A percentile compares a stretch with the other conserved stretches of the same genome.
phyloP scores from a whole-genome alignment of 169 alveolate species.

The Hammondia hammondi region DNA sequence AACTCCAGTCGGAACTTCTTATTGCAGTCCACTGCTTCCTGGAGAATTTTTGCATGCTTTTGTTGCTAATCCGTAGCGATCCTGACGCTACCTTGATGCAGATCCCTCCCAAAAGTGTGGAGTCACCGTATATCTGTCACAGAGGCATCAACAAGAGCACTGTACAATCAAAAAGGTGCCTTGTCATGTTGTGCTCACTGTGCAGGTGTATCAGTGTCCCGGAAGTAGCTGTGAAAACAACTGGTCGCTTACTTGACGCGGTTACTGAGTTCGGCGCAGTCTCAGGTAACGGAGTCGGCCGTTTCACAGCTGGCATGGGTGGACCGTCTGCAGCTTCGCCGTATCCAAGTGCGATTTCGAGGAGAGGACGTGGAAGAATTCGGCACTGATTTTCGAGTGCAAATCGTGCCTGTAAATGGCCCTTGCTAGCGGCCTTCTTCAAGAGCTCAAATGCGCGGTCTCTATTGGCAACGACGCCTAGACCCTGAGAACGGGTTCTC shows the following conservation, averaged over 20 bases:
- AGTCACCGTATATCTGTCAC: too few relatives aligned
- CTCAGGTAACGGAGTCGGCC: background rate
- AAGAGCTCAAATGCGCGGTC: constrained; percentile 5
- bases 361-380: constrained; percentile 17
- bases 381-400: constrained; percentile 33
- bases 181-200: too few relatives aligned
- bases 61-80: too few relatives aligned
- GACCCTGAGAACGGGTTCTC: background rate
- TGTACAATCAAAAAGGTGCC: too few relatives aligned
- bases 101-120: too few relatives aligned
- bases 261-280: background rate
- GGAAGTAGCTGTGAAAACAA: too few relatives aligned
- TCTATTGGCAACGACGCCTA: background rate
- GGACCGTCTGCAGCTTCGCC: constrained; percentile 6
- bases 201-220: too few relatives aligned
- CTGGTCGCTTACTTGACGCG: background rate
- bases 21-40: too few relatives aligned
- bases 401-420: constrained; percentile 15
- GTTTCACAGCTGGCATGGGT: background rate
- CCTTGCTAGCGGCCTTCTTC: constrained; percentile 21
- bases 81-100: too few relatives aligned
- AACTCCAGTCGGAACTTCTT: too few relatives aligned
- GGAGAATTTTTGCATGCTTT: too few relatives aligned
- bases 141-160: too few relatives aligned
- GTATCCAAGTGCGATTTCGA: constrained; percentile 26